phyloP scores from a whole-genome alignment of 2,329 filamentous ascomycete genomes.

The Aspergillus neoniger region DNA sequence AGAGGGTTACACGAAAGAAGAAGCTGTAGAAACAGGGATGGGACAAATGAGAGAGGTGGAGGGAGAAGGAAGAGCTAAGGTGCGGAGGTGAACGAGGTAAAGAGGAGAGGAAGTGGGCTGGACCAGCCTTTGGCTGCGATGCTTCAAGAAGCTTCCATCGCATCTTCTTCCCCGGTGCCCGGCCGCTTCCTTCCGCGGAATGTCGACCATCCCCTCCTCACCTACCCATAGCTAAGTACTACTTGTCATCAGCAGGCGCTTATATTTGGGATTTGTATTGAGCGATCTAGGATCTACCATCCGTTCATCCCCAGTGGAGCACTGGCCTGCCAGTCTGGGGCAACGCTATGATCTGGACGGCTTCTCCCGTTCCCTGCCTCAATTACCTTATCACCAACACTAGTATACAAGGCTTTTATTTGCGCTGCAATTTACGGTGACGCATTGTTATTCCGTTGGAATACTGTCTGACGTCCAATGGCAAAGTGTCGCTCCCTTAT shows the following conservation, averaged over 20 bases:
- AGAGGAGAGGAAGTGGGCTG: slow-evolving; percentile 3
- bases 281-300: background rate
- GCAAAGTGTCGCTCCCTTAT: background rate
- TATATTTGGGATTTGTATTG: background rate
- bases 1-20: background rate
- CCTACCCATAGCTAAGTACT: background rate
- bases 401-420: background rate
- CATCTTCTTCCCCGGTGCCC: slow-evolving; percentile 15
- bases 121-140: slow-evolving; percentile 18
- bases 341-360: background rate
- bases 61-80: slow-evolving; percentile 8
- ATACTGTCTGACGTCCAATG: background rate
- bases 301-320: background rate
- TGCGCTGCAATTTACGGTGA: background rate
- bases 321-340: background rate
- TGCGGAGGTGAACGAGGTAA: slow-evolving; percentile 7
- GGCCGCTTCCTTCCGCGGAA: background rate
- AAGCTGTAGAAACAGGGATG: background rate
- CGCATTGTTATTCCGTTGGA: background rate
- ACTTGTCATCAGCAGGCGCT: background rate
- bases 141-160: slow-evolving; percentile 48
- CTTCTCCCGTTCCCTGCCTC: background rate
- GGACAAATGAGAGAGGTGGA: slow-evolving; percentile 9
- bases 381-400: too few relatives aligned
- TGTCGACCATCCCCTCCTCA: background rate